Evolutionary conservation across 2,329 filamentous ascomycete species (phyloP).

Genomic region (Aureobasidium lini): DNA sequence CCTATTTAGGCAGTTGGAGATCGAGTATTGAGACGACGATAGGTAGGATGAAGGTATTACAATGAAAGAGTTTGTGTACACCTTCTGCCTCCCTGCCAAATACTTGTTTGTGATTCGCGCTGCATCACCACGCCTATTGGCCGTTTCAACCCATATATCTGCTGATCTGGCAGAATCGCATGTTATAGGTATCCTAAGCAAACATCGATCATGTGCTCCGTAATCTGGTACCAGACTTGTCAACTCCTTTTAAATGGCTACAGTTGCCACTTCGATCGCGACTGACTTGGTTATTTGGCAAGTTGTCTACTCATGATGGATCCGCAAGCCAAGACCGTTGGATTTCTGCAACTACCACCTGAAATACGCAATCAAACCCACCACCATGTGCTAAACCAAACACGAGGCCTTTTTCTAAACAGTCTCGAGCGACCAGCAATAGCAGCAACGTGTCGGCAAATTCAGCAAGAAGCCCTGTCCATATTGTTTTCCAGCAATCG

Average conservation of each 20-base stretch:
- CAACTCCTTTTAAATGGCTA: background rate
- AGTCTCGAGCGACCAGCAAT: background rate
- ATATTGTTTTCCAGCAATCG: background rate
- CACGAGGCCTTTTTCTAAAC: background rate
- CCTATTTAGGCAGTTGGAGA: background rate
- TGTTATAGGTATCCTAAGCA: background rate
- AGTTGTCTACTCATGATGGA: background rate
- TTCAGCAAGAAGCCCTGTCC: background rate
- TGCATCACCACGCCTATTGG: background rate
- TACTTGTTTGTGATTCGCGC: background rate
- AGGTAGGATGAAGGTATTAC: constrained; percentile 7
- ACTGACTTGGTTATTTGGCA: background rate
- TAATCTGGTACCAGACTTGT: background rate
- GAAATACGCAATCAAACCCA: background rate
- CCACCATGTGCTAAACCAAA: background rate
- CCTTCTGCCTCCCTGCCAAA: background rate
- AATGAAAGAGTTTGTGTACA: constrained; percentile 11
- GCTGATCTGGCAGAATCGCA: background rate
- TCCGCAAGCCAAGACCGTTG: background rate
- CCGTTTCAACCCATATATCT: background rate
- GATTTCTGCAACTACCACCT: background rate
- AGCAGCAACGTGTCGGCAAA: background rate
- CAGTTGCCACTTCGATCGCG: background rate
- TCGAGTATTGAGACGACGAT: background rate
- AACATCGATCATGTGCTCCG: background rate